These are phyloP conservation scores for Mucor mucedo DNA, from an alignment of 371 early-diverging fungal genomes.

Conservation along the genomic window DNA sequence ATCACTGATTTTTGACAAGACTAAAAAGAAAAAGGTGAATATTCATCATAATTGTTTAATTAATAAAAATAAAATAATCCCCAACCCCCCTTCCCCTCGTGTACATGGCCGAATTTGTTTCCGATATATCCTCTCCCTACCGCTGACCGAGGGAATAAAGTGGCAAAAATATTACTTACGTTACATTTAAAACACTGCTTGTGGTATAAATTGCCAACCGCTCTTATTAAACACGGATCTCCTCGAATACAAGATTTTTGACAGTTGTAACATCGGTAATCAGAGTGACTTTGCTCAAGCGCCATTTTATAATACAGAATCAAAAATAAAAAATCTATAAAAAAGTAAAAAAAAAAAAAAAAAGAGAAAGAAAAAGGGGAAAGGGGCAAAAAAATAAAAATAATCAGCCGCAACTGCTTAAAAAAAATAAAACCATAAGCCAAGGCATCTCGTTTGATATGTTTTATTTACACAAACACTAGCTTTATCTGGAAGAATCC, in stretches of 20 bases:
- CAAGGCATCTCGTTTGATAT: neutral
- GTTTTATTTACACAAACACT: neutral
- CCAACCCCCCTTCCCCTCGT: neutral
- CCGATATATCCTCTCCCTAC: neutral
- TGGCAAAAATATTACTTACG: constrained; percentile 21
- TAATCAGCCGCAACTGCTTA: neutral
- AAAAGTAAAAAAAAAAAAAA: constrained; percentile 1
- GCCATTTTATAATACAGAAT: neutral
- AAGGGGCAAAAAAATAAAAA: neutral
- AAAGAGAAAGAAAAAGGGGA: constrained; percentile 4
- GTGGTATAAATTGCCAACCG: constrained; percentile 29
- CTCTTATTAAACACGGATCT: constrained; percentile 24
- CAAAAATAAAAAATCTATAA: neutral
- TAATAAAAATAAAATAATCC: neutral
- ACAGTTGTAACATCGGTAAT: constrained; percentile 25
- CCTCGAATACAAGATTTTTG: constrained; percentile 18
- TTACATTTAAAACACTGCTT: constrained; percentile 33
- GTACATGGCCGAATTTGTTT: constrained; percentile 4
- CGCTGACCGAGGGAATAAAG: constrained; percentile 5
- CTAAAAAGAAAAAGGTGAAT: constrained; percentile 25
- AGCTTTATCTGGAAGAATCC: constrained; percentile 5
- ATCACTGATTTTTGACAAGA: constrained; percentile 60
- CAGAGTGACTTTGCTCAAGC: neutral
- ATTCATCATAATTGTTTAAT: neutral
- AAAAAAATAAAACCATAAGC: neutral